Evolutionary conservation across 1,284 basidiomycete species (phyloP), one percentile per base, ranked within the genome.

Genomic region (Apiotrichum porosum): DNA sequence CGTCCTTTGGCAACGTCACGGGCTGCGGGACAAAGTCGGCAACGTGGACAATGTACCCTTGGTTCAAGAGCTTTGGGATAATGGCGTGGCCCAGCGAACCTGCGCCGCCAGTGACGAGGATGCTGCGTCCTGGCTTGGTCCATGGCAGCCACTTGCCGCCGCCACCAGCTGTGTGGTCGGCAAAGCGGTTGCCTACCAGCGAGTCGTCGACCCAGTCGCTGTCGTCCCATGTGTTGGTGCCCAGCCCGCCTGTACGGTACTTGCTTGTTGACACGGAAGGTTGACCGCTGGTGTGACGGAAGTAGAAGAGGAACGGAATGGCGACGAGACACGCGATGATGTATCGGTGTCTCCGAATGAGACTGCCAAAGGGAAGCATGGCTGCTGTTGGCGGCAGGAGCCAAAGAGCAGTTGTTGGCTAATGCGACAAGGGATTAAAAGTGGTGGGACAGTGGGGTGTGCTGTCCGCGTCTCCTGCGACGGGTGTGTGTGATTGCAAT

Each of bases 121-220:
- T 30, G 6, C 30, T 39, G 19, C 22, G 31, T 78, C 4, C 81
- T 81, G 21, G 86, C 85, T 61, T 18, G 26, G 19, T 34, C 30
- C 40, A 32, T 28, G 31, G 14, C 32, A 42, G 19, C 46, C 34
- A 43, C 26, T 28, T 28, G 26, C 12, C 12, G 26, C 12, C 26
- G 6, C 8, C 6, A 6, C 26, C 26, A n/a, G n/a, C n/a, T n/a
- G n/a, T n/a, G 26, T 28, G 26, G 32, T 47, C 40, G n/a, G 34
- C 21, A 12, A 47, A 15, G 32, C 22, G 31, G 5, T 23, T 18
- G 19, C 45, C 32, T 3, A 45, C 37, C 4, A 51, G 45, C 12
- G 43, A 36, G 18, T 43, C 42, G 26, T 48, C 43, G 3, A 23
- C 39, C 46, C 49, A 48, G 6, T 48, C 49, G 12, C 15, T 23